Percentiles rank a stretch among this genome's conserved stretches.
phyloP scores from a whole-genome alignment of 257 asterid genomes.

The Perilla frutescens region DNA sequence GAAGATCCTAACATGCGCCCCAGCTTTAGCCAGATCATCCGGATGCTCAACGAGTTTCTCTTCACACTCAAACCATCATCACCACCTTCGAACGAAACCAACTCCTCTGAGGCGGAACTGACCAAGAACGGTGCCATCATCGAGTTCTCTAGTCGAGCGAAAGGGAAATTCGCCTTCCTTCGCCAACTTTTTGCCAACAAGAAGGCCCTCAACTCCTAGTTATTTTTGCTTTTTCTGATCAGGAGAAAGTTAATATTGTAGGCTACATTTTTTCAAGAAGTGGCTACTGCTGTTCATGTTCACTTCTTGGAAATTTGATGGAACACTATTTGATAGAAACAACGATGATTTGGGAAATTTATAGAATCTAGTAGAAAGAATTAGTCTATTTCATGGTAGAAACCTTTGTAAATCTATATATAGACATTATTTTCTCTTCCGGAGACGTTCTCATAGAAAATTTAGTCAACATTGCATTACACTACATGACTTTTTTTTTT shows the following conservation, averaged over 20 bases:
- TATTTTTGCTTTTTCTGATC: neutral
- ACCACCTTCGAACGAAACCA: conserved; percentile 47
- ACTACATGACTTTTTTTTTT: neutral
- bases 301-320: conserved; percentile 23
- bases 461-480: neutral
- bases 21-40: conserved; percentile 82
- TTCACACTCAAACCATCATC: conserved; percentile 57
- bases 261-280: neutral
- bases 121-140: conserved; percentile 61
- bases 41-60: conserved; percentile 82
- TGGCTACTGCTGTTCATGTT: neutral
- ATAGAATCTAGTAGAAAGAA: conserved; percentile 28
- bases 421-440: conserved; percentile 17
- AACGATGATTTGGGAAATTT: conserved; percentile 18
- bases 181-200: conserved; percentile 91
- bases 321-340: conserved; percentile 14
- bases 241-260: neutral
- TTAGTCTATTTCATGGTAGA: conserved; percentile 22
- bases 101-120: conserved; percentile 48
- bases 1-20: conserved; percentile 97
- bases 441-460: conserved; percentile 3
- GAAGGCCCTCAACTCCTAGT: conserved; percentile 74
- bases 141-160: conserved; percentile 81
- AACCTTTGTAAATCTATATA: conserved; percentile 34
- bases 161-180: conserved; percentile 81